Evolutionary conservation across 805 yeast species (phyloP).

Genomic region (Saccharomyces eubayanus): DNA sequence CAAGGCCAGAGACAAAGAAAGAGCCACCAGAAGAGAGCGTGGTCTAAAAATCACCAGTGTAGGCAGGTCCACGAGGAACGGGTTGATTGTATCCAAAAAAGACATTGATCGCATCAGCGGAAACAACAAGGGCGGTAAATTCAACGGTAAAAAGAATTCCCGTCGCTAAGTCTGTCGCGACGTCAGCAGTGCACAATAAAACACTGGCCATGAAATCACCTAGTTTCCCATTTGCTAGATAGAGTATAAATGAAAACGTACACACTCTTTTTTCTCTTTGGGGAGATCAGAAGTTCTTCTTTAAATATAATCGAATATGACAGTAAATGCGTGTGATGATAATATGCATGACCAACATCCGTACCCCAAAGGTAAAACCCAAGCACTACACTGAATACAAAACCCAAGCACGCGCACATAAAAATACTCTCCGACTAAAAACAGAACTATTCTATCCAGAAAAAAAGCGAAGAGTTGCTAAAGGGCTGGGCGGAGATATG

Average conservation of each 20-base stretch:
- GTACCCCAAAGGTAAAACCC: not conserved
- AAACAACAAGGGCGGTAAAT: not conserved
- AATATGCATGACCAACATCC: not conserved
- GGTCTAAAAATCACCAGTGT: slow-evolving; percentile 72
- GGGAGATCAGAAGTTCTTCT: not conserved
- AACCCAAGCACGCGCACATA: too few relatives aligned
- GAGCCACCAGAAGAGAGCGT: slow-evolving; percentile 47
- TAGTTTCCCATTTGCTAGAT: not conserved
- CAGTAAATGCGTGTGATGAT: not conserved
- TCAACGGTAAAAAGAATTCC: not conserved
- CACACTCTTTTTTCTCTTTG: not conserved
- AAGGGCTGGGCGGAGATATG: not conserved
- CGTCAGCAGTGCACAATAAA: not conserved
- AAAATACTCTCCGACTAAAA: too few relatives aligned
- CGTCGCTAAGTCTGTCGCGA: not conserved
- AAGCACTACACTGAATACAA: not conserved
- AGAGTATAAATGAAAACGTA: not conserved
- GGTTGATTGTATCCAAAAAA: slow-evolving; percentile 56
- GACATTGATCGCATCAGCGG: slow-evolving; percentile 43
- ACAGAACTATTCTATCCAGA: too few relatives aligned
- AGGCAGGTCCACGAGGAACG: slow-evolving; percentile 73
- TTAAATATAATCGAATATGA: not conserved
- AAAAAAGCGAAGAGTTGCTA: not conserved
- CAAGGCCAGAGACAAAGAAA: slow-evolving; percentile 40
- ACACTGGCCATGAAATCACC: not conserved